phyloP scores from a whole-genome alignment of 2,329 filamentous ascomycete genomes.

The Daldinia sp. region DNA sequence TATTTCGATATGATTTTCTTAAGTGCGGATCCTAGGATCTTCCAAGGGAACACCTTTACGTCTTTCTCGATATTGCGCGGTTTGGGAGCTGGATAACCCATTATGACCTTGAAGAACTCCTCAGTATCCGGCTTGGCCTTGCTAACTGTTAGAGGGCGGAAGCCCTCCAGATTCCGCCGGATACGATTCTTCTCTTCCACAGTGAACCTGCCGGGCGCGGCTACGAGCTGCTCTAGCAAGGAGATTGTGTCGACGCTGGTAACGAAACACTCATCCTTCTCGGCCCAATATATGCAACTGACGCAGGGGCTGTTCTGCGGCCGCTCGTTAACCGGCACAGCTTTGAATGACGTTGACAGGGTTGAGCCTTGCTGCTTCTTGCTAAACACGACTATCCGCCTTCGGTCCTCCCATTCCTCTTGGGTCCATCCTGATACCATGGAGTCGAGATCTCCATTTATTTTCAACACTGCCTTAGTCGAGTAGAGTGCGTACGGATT shows the following conservation, averaged over 20 bases:
- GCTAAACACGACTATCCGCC: slow-evolving; percentile 88
- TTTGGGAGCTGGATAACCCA: slow-evolving; percentile 95
- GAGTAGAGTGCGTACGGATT: slow-evolving; percentile 85
- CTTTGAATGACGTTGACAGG: slow-evolving; percentile 80
- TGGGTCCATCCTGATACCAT: slow-evolving; percentile 86
- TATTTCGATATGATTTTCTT: slow-evolving; percentile 99
- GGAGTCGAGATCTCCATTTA: slow-evolving; percentile 81
- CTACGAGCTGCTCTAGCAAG: slow-evolving; percentile 90
- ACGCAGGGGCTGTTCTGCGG: slow-evolving; percentile 88
- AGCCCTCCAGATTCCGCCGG: slow-evolving; percentile 92
- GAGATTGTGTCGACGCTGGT: slow-evolving; percentile 97
- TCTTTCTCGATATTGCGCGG: slow-evolving; percentile 99
- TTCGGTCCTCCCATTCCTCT: slow-evolving; percentile 80
- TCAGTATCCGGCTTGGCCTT: slow-evolving; percentile 93
- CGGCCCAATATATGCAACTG: slow-evolving; percentile 97
- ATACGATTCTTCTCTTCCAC: slow-evolving; percentile 99
- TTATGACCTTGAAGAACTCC: slow-evolving; percentile 98
- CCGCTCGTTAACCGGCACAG: slow-evolving; percentile 80
- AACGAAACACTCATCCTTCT: slow-evolving; percentile 89
- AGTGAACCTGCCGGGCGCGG: slow-evolving; percentile 77
- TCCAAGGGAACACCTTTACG: slow-evolving; percentile 98
- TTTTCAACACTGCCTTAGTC: slow-evolving; percentile 83
- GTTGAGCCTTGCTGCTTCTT: slow-evolving; percentile 83
- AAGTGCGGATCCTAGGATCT: slow-evolving; percentile 82
- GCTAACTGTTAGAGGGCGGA: slow-evolving; percentile 89